phyloP scores from a whole-genome alignment of 257 asterid species.

The Fraxinus excelsior region DNA sequence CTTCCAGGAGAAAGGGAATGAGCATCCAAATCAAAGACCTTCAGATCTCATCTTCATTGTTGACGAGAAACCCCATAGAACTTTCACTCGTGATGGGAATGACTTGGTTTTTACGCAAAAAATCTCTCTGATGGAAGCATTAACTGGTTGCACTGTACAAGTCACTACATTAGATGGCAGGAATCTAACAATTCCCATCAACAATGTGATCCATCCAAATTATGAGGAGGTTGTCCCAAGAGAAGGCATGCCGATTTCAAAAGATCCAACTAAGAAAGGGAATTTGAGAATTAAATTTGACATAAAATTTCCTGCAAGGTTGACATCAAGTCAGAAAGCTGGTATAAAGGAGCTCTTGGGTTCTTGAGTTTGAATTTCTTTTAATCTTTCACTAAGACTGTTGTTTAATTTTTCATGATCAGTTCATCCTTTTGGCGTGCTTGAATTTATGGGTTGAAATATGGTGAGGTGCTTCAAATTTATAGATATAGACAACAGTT shows the following conservation, averaged over 20 bases:
- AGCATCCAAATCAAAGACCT: conserved; percentile 39
- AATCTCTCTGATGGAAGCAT: conserved; percentile 43
- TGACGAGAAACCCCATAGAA: conserved; percentile 48
- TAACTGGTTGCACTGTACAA: conserved; percentile 40
- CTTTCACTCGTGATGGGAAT: conserved; percentile 49
- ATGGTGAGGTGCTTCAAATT: not conserved
- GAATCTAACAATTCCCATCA: conserved; percentile 38
- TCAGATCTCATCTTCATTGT: conserved; percentile 48
- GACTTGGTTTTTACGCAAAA: conserved; percentile 40
- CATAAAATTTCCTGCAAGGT: conserved; percentile 45
- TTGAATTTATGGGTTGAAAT: not conserved
- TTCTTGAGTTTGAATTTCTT: conserved; percentile 21
- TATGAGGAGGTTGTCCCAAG: conserved; percentile 14
- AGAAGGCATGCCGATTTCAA: conserved; percentile 20
- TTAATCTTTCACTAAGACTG: not conserved
- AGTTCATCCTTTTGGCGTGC: not conserved
- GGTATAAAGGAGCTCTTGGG: conserved; percentile 42
- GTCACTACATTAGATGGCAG: conserved; percentile 48
- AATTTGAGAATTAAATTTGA: conserved; percentile 35
- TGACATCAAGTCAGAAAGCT: conserved; percentile 40
- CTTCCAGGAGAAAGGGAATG: conserved; percentile 49
- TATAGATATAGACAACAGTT: not conserved
- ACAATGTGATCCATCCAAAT: conserved; percentile 31
- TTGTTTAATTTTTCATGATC: not conserved
- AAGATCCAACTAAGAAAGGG: conserved; percentile 10